Percentiles rank a stretch among this genome's conserved stretches.
These are phyloP conservation scores for Posidonia oceanica DNA, from an alignment of 116 monocot species.

Conservation along the genomic window DNA sequence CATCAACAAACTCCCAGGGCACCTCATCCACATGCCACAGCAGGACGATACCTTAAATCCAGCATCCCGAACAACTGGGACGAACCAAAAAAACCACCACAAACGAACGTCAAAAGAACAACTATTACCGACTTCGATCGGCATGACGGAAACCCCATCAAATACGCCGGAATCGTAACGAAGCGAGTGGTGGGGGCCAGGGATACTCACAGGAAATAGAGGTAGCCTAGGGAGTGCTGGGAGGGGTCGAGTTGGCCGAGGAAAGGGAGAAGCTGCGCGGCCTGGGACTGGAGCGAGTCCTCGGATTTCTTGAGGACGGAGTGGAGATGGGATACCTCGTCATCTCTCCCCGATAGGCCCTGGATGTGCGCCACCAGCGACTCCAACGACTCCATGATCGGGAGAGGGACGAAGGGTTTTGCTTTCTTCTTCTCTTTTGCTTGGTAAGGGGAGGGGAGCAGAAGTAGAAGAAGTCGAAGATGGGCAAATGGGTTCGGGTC, in stretches of 20 bases:
- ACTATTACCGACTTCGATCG: neutral
- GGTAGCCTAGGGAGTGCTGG: conserved; percentile 69
- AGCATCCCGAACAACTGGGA: neutral
- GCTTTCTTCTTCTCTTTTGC: no score
- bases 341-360: conserved; percentile 37
- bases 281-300: conserved; percentile 46
- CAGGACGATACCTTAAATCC: neutral
- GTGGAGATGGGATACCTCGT: conserved; percentile 64
- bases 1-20: neutral
- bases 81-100: neutral
- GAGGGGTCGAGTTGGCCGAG: conserved; percentile 54
- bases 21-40: no score
- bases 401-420: no score
- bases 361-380: conserved; percentile 69
- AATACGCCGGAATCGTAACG: neutral
- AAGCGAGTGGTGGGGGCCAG: neutral
- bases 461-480: no score
- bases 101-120: neutral
- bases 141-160: neutral
- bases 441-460: no score
- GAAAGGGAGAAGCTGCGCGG: conserved; percentile 25
- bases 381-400: conserved; percentile 50
- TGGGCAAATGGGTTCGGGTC: neutral
- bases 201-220: conserved; percentile 59
- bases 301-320: conserved; percentile 70